phyloP scores from a whole-genome alignment of 345 rosid species.

The Sisymbrium irio region DNA sequence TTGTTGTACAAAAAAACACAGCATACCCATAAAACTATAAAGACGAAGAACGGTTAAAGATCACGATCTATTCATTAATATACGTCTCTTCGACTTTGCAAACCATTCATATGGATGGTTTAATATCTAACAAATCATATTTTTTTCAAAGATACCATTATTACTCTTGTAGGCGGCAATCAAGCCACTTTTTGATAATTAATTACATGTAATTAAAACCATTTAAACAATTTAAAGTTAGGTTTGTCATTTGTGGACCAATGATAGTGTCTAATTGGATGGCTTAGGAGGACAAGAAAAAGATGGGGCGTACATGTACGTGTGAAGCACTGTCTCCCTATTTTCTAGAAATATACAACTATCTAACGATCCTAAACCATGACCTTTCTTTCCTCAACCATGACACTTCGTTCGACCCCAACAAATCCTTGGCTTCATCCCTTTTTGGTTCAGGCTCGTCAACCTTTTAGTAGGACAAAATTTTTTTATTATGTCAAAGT shows the following conservation, averaged over 20 bases:
- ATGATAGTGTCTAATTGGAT: conserved; percentile 3
- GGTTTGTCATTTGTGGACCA: conserved; percentile 21
- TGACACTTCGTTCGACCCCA: neutral
- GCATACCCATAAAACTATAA: neutral
- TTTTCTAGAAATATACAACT: neutral
- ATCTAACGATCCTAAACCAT: neutral
- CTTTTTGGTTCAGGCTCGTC: neutral
- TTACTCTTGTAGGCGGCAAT: conserved; percentile 10
- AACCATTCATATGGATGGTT: conserved; percentile 20
- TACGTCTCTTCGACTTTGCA: conserved; percentile 8
- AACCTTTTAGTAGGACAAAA: neutral
- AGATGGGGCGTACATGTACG: neutral
- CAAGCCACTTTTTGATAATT: conserved; percentile 7
- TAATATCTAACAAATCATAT: neutral
- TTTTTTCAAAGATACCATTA: conserved; percentile 15
- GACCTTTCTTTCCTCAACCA: neutral
- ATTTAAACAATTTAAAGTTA: neutral
- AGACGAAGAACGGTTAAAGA: conserved; percentile 14
- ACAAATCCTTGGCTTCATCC: neutral
- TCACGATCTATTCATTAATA: conserved; percentile 28
- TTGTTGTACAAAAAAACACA: too few species aligned
- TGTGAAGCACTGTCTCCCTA: neutral
- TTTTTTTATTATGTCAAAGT: neutral
- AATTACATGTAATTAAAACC: neutral
- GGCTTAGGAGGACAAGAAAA: conserved; percentile 12